These are phyloP conservation scores for Lasiodiplodia theobromae DNA, from an alignment of 2,329 filamentous ascomycete genomes.

Conservation along the genomic window DNA sequence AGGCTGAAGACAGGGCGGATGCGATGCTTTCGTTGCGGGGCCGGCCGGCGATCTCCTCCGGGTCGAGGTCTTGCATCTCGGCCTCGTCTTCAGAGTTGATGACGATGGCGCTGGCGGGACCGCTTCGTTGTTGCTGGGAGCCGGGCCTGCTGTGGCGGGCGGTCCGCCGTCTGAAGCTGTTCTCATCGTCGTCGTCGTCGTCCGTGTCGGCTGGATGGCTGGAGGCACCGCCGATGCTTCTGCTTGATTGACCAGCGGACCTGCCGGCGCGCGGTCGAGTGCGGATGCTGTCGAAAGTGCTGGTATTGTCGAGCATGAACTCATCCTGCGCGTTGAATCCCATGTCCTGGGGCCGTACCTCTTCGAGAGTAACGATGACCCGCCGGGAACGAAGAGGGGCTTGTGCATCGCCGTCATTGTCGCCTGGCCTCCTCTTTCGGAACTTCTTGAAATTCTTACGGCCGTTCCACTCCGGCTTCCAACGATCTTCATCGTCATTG, in stretches of 20 bases:
- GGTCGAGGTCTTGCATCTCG: conserved; percentile 47
- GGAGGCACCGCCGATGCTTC: conserved; percentile 12
- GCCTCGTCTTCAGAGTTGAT: not conserved
- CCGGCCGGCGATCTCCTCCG: conserved; percentile 40
- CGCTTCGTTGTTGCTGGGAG: conserved; percentile 1
- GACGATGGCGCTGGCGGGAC: conserved; percentile 8
- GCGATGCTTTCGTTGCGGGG: conserved; percentile 31
- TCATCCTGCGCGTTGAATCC: conserved; percentile 74
- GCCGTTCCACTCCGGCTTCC: conserved; percentile 92
- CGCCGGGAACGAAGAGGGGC: conserved; percentile 55
- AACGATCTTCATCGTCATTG: conserved; percentile 64
- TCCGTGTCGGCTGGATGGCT: conserved; percentile 40
- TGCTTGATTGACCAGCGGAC: not conserved
- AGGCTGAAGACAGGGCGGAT: not conserved
- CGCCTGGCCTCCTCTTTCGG: conserved; percentile 58
- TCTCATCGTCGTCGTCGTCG: conserved; percentile 40
- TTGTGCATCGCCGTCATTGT: conserved; percentile 43
- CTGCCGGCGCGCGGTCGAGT: not conserved
- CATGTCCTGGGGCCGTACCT: conserved; percentile 61
- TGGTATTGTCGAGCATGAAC: not conserved
- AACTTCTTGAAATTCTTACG: conserved; percentile 97
- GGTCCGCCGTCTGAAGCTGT: conserved; percentile 23
- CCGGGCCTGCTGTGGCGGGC: not conserved
- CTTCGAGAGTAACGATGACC: conserved; percentile 74
- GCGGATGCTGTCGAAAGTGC: conserved; percentile 6